phyloP scores from a whole-genome alignment of 1,284 basidiomycete species.

The Psilocybe mexicana region DNA sequence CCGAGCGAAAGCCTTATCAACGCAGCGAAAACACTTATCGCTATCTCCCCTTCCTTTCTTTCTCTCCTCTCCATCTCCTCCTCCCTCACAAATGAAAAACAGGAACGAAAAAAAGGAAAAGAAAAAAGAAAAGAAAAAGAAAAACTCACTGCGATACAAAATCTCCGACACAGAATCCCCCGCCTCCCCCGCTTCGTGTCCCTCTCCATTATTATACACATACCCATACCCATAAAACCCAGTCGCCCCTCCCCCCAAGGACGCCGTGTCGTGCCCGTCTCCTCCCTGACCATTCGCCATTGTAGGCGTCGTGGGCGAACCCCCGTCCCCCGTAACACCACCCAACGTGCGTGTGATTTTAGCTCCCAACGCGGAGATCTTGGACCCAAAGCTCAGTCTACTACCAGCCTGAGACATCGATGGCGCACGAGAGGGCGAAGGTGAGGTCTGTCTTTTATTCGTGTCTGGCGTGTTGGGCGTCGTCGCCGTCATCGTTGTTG shows the following conservation, averaged over 20 bases:
- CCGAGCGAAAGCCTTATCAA: neutral
- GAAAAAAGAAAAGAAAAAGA: neutral
- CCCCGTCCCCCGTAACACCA: neutral
- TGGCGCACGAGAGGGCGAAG: no score
- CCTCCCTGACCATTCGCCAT: neutral
- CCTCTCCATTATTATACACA: neutral
- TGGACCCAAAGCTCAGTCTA: neutral
- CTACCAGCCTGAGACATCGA: no score
- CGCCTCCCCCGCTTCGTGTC: neutral
- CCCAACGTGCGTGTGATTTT: neutral
- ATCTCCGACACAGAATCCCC: neutral
- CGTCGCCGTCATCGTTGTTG: no score
- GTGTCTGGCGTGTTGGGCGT: no score
- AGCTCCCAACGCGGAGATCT: neutral
- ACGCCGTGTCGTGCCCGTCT: neutral
- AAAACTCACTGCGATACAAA: neutral
- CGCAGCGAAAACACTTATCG: neutral
- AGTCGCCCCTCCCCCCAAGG: neutral
- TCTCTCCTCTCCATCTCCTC: neutral
- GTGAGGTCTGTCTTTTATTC: no score
- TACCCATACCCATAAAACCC: neutral
- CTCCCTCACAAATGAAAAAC: neutral
- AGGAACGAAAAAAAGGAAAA: neutral
- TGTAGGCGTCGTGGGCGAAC: neutral
- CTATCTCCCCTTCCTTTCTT: neutral